Evolutionary conservation across 2,329 filamentous ascomycete genomes (phyloP).

Genomic region (Fusarium illudens): DNA sequence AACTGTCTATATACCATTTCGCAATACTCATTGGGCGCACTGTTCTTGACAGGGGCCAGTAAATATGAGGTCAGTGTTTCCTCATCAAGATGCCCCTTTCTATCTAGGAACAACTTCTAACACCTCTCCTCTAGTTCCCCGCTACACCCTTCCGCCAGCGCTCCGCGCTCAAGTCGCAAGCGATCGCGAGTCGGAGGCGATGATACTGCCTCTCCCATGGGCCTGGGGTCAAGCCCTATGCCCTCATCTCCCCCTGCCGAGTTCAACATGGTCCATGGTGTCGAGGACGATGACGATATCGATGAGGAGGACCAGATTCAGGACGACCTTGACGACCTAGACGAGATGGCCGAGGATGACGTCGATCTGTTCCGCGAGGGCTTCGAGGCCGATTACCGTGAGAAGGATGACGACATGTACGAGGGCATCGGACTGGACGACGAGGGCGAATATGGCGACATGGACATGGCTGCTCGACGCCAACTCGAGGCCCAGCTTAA

Average conservation of each 20-base stretch:
- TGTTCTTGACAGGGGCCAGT: conserved; percentile 4
- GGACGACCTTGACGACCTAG: conserved; percentile 78
- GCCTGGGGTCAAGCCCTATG: conserved; percentile 67
- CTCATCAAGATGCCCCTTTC: background rate
- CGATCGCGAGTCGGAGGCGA: conserved; percentile 62
- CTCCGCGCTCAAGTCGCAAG: conserved; percentile 61
- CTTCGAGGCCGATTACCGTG: conserved; percentile 75
- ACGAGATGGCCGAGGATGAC: conserved; percentile 83
- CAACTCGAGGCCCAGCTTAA: conserved; percentile 77
- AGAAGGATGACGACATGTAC: conserved; percentile 74
- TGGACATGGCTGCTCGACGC: conserved; percentile 72
- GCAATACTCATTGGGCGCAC: conserved; percentile 5
- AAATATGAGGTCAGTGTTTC: conserved; percentile 25
- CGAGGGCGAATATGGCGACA: conserved; percentile 75
- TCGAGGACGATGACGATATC: conserved; percentile 75
- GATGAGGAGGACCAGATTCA: conserved; percentile 77
- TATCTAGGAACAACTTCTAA: conserved; percentile 7
- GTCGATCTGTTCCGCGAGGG: conserved; percentile 80
- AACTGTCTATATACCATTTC: conserved; percentile 2
- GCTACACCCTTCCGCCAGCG: conserved; percentile 76
- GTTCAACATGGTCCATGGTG: conserved; percentile 71
- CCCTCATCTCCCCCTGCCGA: conserved; percentile 70
- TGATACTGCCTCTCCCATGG: conserved; percentile 61
- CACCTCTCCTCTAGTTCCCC: conserved; percentile 70
- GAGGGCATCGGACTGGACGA: conserved; percentile 79